These are phyloP conservation scores for Dendrocalamus latiflorus DNA, from an alignment of 202 grass and related monocot species.

Conservation along the genomic window DNA sequence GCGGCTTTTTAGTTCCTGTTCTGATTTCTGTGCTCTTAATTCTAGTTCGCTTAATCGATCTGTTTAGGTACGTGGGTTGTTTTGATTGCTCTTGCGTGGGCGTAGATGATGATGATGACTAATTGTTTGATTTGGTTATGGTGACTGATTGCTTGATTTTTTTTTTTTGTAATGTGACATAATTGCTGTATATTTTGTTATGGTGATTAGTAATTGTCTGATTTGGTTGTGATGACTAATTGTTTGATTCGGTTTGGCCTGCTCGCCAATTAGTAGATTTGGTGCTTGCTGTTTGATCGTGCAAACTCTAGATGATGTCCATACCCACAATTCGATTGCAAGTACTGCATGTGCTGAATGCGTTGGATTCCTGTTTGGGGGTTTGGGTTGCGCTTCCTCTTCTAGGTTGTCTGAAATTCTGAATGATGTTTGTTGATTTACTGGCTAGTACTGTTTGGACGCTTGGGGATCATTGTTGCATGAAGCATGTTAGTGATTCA, in stretches of 20 bases:
- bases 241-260: background rate
- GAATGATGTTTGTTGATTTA: background rate
- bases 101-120: background rate
- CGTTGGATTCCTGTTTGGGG: background rate
- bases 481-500: background rate
- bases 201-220: conserved; percentile 7
- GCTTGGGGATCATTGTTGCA: background rate
- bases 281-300: background rate
- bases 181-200: background rate
- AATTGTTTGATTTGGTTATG: background rate
- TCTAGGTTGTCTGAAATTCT: background rate
- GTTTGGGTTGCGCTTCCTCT: background rate
- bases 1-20: conserved; percentile 21
- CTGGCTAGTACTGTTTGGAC: background rate
- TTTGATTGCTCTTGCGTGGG: background rate
- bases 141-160: too few relatives aligned
- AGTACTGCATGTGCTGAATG: background rate
- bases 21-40: conserved; percentile 17
- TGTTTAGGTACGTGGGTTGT: conserved; percentile 21
- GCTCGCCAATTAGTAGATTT: background rate
- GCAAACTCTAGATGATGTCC: background rate
- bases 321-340: background rate
- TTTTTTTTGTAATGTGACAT: background rate
- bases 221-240: background rate
- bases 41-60: background rate